Evolutionary conservation across 2,329 filamentous ascomycete species (phyloP).

Genomic region (Sporothrix protearum): DNA sequence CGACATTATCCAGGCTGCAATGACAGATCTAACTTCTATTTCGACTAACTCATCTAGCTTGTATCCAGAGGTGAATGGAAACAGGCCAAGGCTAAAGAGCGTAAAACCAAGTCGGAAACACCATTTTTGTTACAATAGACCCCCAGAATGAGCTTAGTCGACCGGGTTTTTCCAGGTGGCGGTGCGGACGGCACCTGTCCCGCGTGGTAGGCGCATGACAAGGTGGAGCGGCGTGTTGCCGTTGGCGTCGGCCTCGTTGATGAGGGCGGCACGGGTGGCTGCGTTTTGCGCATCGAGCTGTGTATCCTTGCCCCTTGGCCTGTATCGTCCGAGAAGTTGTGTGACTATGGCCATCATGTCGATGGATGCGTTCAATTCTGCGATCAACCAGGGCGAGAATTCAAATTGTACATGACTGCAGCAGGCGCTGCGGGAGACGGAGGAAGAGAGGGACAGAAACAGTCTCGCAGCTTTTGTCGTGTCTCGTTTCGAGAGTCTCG

Average conservation of each 20-base stretch:
- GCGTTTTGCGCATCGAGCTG: constrained; percentile 8
- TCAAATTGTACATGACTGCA: constrained; percentile 5
- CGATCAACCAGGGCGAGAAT: background rate
- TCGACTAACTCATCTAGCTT: no score
- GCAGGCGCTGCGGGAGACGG: background rate
- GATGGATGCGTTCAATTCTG: background rate
- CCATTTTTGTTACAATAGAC: no score
- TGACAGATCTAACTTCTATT: no score
- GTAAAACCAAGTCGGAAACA: no score
- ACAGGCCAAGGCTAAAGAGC: no score
- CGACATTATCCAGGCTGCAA: no score
- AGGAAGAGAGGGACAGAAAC: constrained; percentile 8
- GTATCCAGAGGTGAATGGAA: no score
- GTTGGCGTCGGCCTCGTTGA: constrained; percentile 14
- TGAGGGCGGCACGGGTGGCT: background rate
- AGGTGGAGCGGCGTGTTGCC: constrained; percentile 19
- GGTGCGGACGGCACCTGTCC: constrained; percentile 9
- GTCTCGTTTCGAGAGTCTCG: background rate
- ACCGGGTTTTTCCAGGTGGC: background rate
- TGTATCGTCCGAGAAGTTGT: background rate
- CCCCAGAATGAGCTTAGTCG: background rate
- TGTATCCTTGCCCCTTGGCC: background rate
- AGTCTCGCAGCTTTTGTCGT: background rate
- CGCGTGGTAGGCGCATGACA: background rate
- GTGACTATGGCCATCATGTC: background rate